A percentile compares a stretch with the other conserved stretches of the same genome.
Evolutionary conservation across 768 basidiomycete genomes (phyloP).

Genomic region (Auriscalpium vulgare): DNA sequence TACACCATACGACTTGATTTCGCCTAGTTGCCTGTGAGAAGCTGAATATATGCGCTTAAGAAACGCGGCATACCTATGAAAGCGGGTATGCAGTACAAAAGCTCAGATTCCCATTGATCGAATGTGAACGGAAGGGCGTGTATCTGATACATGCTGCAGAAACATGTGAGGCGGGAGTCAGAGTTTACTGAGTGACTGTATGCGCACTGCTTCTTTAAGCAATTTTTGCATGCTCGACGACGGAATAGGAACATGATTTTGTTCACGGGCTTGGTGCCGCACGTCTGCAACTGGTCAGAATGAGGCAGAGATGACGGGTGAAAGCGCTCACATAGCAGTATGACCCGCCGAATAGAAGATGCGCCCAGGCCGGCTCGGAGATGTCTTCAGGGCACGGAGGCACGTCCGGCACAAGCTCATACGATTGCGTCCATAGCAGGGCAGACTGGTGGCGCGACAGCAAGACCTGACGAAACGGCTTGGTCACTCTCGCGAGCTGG

Average conservation of each 20-base stretch:
- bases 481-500: slow-evolving; percentile 21
- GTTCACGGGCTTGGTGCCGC: slow-evolving; percentile 5
- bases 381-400: slow-evolving; percentile 8
- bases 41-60: not conserved
- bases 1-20: too few relatives aligned
- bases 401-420: not conserved
- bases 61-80: not conserved
- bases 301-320: too few relatives aligned
- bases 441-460: slow-evolving; percentile 10
- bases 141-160: not conserved
- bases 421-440: slow-evolving; percentile 20
- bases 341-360: slow-evolving; percentile 5
- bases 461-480: slow-evolving; percentile 21
- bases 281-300: not conserved
- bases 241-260: slow-evolving; percentile 5
- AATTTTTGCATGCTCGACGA: slow-evolving; percentile 10
- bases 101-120: not conserved
- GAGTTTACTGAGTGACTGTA: not conserved
- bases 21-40: too few relatives aligned
- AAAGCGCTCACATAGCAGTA: slow-evolving; percentile 4
- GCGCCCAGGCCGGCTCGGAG: slow-evolving; percentile 4
- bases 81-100: not conserved
- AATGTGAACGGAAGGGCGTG: not conserved
- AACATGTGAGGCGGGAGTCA: not conserved
- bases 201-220: slow-evolving; percentile 2